Conservation (phyloP, 2,329 filamentous ascomycete genomes). For the Aureobasidium zeae region DNA sequence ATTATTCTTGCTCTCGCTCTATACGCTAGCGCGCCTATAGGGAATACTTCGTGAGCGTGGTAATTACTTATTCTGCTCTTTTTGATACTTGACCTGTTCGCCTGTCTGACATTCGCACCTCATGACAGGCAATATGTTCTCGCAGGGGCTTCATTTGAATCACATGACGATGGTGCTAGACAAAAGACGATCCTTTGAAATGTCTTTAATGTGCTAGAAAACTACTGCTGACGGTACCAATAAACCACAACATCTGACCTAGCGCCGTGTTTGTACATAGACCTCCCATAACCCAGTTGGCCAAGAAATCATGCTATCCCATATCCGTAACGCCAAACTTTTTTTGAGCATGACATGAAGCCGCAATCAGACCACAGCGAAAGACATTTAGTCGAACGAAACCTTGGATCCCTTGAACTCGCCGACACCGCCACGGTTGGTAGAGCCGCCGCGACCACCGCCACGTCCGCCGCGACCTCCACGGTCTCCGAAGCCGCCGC, state of each 20-base stretch:
- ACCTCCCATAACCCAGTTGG: slow-evolving; percentile 2
- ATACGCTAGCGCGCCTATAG: too few relatives aligned
- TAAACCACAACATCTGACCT: slow-evolving; percentile 10
- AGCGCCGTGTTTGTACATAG: slow-evolving; percentile 11
- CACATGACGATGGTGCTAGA: too few relatives aligned
- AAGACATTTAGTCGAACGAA: slow-evolving; percentile 5
- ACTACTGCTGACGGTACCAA: slow-evolving; percentile 13
- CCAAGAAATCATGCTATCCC: slow-evolving; percentile 11
- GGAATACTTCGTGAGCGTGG: too few relatives aligned
- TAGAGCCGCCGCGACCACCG: slow-evolving; percentile 35
- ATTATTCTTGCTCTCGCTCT: too few relatives aligned
- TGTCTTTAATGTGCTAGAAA: slow-evolving; percentile 2
- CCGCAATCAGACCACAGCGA: background rate
- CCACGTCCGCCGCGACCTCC: slow-evolving; percentile 44
- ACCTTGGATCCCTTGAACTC: slow-evolving; percentile 59
- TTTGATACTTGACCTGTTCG: too few relatives aligned
- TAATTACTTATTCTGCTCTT: too few relatives aligned
- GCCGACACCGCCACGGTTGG: slow-evolving; percentile 49
- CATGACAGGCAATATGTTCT: too few relatives aligned
- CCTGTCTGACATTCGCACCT: too few relatives aligned
- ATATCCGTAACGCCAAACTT: slow-evolving; percentile 14
- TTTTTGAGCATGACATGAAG: slow-evolving; percentile 4
- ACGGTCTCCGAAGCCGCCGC: slow-evolving; percentile 44
- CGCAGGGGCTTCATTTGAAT: too few relatives aligned
- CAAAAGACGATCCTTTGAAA: too few relatives aligned